Conservation (phyloP, 768 basidiomycete genomes). For the Phylloporus arenicola region DNA sequence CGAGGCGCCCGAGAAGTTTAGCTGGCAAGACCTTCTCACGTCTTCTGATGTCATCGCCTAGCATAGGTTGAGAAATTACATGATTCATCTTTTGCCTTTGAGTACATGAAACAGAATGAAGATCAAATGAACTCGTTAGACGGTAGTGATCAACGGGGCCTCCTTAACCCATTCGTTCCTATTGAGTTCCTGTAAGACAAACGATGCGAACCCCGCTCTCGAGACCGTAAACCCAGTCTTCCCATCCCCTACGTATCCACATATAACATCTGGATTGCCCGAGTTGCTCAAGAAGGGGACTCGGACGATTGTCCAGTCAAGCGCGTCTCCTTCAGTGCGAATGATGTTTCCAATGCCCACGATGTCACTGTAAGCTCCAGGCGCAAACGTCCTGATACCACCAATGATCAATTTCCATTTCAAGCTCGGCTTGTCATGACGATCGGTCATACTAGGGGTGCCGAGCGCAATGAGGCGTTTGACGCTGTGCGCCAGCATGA, state of each 20-base stretch:
- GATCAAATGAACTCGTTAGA: background rate
- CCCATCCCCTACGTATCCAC: slow-evolving; percentile 67
- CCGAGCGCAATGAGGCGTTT: slow-evolving; percentile 62
- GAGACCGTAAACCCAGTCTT: slow-evolving; percentile 46
- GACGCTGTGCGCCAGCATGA: slow-evolving; percentile 49
- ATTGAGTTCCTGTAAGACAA: slow-evolving; percentile 53
- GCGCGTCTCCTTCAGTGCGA: slow-evolving; percentile 39
- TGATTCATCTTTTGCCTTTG: background rate
- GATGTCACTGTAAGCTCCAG: slow-evolving; percentile 62
- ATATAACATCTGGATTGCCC: slow-evolving; percentile 41
- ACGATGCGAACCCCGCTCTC: slow-evolving; percentile 55
- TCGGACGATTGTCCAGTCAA: slow-evolving; percentile 68
- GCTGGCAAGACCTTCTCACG: slow-evolving; percentile 75
- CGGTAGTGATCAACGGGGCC: slow-evolving; percentile 28
- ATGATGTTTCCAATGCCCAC: slow-evolving; percentile 58
- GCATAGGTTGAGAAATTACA: background rate
- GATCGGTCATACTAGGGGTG: slow-evolving; percentile 60
- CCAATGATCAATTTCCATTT: slow-evolving; percentile 36
- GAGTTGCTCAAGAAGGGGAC: slow-evolving; percentile 59
- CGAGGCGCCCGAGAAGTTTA: slow-evolving; percentile 70
- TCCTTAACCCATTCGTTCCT: slow-evolving; percentile 54
- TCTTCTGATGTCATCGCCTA: slow-evolving; percentile 29
- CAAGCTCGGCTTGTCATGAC: slow-evolving; percentile 50
- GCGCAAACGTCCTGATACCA: slow-evolving; percentile 36
- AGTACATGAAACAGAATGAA: background rate